Evolutionary conservation across 495 filamentous ascomycete species (phyloP).

Genomic region (Aspergillus ellipticus): DNA sequence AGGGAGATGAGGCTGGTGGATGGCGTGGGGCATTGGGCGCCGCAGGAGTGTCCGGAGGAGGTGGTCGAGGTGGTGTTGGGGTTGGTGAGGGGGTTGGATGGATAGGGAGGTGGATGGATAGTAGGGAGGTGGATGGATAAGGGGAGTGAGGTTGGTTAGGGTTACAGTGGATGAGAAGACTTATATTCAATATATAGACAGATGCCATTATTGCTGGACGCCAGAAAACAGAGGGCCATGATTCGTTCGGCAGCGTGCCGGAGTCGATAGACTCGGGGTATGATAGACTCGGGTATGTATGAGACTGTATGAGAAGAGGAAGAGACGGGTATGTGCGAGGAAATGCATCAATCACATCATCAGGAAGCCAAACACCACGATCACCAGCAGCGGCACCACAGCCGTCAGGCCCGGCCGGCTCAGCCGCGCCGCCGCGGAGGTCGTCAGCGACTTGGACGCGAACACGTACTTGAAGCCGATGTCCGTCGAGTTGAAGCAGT

Average conservation of each 20-base stretch:
- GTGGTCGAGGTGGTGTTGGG: constrained; percentile 48
- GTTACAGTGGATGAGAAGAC: no score
- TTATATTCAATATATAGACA: not conserved
- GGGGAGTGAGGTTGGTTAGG: no score
- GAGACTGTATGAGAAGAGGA: no score
- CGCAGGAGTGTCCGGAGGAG: constrained; percentile 59
- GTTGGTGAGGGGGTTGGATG: constrained; percentile 28
- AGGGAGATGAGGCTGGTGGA: constrained; percentile 49
- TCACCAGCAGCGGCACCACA: constrained; percentile 24
- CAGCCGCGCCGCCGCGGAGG: not conserved
- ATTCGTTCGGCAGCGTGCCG: constrained; percentile 18
- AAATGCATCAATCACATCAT: constrained; percentile 28
- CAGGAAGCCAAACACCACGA: constrained; percentile 16
- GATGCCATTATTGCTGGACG: not conserved
- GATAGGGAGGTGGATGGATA: not conserved
- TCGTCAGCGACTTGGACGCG: constrained; percentile 53
- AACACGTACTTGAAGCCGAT: constrained; percentile 75
- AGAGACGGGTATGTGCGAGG: constrained; percentile 1
- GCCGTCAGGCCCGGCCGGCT: constrained; percentile 5
- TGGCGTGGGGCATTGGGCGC: constrained; percentile 63
- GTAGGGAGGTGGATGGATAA: not conserved
- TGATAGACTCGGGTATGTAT: constrained; percentile 7
- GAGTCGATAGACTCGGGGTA: constrained; percentile 21
- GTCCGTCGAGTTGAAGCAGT: constrained; percentile 80
- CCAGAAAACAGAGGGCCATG: constrained; percentile 11